Evolutionary conservation across 2,329 filamentous ascomycete genomes (phyloP).

Genomic region (Rutstroemia sp.): DNA sequence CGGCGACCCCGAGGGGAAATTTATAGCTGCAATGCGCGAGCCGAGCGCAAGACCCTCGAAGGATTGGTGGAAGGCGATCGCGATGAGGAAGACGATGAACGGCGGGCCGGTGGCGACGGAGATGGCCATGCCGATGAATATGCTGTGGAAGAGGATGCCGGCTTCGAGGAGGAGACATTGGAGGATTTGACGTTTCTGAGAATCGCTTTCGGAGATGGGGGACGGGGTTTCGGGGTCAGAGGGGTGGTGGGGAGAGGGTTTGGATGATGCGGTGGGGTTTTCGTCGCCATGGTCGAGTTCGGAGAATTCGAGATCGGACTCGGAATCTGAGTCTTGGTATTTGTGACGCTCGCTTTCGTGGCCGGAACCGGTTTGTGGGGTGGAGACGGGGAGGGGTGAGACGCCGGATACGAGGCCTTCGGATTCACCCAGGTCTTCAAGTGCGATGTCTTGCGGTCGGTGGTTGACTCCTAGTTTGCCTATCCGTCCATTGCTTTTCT

Average conservation of each 20-base stretch:
- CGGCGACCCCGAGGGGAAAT: conserved; percentile 64
- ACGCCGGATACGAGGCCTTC: conserved; percentile 51
- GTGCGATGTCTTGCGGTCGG: conserved; percentile 41
- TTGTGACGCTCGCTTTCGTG: conserved; percentile 20
- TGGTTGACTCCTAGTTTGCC: conserved; percentile 27
- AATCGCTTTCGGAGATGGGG: conserved; percentile 37
- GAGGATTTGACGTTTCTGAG: conserved; percentile 59
- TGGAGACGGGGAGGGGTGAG: conserved; percentile 50
- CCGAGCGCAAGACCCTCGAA: conserved; percentile 85
- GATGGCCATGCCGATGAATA: conserved; percentile 83
- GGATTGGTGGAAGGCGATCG: conserved; percentile 78
- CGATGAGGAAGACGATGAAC: conserved; percentile 72
- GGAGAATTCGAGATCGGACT: conserved; percentile 49
- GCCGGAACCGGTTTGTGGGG: conserved; percentile 31
- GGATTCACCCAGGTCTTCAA: conserved; percentile 44
- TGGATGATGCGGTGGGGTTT: conserved; percentile 21
- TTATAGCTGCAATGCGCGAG: conserved; percentile 74
- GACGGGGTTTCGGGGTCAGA: conserved; percentile 22
- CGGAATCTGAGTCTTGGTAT: conserved; percentile 26
- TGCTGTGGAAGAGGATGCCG: conserved; percentile 75
- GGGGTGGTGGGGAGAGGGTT: conserved; percentile 17
- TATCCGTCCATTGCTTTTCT: conserved; percentile 24
- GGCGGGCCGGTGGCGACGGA: conserved; percentile 73
- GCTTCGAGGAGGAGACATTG: conserved; percentile 77
- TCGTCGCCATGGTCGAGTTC: conserved; percentile 42